Evolutionary conservation across 2,329 filamentous ascomycete species (phyloP).

Genomic region (Calonectria ilicicola): DNA sequence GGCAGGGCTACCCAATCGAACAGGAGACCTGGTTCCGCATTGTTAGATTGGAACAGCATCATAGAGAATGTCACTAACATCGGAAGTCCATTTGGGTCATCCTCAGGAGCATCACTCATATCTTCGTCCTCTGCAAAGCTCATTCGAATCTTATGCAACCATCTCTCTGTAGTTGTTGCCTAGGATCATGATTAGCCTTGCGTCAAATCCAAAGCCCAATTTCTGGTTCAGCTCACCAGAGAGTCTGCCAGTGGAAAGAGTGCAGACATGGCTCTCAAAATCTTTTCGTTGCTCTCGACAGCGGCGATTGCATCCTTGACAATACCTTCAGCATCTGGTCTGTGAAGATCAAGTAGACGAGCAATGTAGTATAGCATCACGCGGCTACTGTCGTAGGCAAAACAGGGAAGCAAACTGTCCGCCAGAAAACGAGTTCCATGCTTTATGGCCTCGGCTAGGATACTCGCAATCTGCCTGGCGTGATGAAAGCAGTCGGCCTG

Average conservation of each 20-base stretch:
- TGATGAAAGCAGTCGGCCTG: constrained; percentile 54
- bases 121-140: constrained; percentile 43
- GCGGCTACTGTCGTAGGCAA: constrained; percentile 60
- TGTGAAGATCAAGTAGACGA: constrained; percentile 52
- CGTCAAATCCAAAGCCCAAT: not conserved
- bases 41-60: not conserved
- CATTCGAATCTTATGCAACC: constrained; percentile 53
- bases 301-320: constrained; percentile 53
- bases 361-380: constrained; percentile 63
- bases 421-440: constrained; percentile 56
- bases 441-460: constrained; percentile 53
- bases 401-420: constrained; percentile 59
- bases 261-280: constrained; percentile 51
- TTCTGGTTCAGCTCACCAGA: constrained; percentile 44
- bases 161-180: constrained; percentile 54
- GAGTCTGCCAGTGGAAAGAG: constrained; percentile 54
- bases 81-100: constrained; percentile 30
- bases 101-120: constrained; percentile 39
- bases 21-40: constrained; percentile 34
- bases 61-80: constrained; percentile 22
- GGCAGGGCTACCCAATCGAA: constrained; percentile 31
- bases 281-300: constrained; percentile 54
- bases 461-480: constrained; percentile 52
- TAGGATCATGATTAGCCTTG: constrained; percentile 26
- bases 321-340: constrained; percentile 49